Percentiles rank a stretch among this genome's conserved stretches.
phyloP scores from a whole-genome alignment of 2,329 filamentous ascomycete species.

The Thelonectria olida region DNA sequence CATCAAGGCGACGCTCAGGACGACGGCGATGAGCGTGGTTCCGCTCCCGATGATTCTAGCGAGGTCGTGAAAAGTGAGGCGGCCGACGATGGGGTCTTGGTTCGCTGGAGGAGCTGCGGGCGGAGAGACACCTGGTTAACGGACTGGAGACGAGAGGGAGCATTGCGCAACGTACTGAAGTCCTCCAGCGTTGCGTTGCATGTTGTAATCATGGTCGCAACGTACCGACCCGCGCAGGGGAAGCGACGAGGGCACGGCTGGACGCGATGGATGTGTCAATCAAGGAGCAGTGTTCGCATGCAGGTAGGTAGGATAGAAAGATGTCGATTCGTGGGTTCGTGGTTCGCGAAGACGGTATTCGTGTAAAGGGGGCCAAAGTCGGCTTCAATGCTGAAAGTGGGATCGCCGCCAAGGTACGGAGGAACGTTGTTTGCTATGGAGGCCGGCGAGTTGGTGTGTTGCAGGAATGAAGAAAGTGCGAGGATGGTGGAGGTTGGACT shows the following conservation, averaged over 20 bases:
- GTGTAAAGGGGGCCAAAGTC: too few relatives aligned
- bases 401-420: neutral
- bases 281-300: too few relatives aligned
- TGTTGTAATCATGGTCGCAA: constrained; percentile 46
- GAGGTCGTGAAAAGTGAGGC: constrained; percentile 64
- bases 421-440: neutral
- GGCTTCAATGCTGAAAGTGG: neutral
- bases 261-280: neutral
- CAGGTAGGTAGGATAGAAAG: too few relatives aligned
- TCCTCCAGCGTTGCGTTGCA: constrained; percentile 56
- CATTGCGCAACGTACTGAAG: constrained; percentile 49
- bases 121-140: neutral
- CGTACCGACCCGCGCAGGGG: neutral
- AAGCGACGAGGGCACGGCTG: neutral
- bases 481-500: neutral
- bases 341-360: too few relatives aligned
- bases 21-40: constrained; percentile 59
- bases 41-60: constrained; percentile 61
- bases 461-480: neutral
- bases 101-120: constrained; percentile 13
- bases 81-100: constrained; percentile 49
- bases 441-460: neutral
- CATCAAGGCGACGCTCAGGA: constrained; percentile 64
- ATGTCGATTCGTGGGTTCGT: too few relatives aligned
- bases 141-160: neutral